Evolutionary conservation across 1,284 basidiomycete genomes (phyloP).

Genomic region (Apiotrichum gracile): DNA sequence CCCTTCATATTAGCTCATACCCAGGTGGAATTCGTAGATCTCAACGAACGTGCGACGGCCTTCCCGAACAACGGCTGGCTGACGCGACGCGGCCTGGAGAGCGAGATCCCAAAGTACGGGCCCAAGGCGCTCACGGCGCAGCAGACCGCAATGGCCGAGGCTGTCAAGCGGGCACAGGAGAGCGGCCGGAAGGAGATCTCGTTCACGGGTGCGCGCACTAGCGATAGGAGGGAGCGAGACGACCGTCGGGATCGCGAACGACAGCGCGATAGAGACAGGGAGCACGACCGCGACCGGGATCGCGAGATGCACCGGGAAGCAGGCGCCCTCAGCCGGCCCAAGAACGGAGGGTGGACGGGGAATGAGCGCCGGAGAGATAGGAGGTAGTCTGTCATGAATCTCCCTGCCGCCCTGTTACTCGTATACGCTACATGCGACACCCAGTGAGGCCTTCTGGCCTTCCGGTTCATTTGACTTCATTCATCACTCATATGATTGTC

Average conservation of each 20-base stretch:
- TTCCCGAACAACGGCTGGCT: constrained; percentile 56
- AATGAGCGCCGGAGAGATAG: background rate
- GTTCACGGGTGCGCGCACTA: constrained; percentile 47
- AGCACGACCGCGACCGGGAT: background rate
- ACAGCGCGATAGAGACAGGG: constrained; percentile 14
- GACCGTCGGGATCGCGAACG: constrained; percentile 13
- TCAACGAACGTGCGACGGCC: constrained; percentile 76
- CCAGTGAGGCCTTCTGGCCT: too few species aligned
- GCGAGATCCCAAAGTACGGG: constrained; percentile 22
- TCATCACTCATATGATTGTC: too few species aligned
- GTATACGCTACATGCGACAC: too few species aligned
- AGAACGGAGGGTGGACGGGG: background rate
- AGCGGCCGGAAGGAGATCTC: constrained; percentile 56
- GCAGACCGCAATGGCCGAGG: constrained; percentile 59
- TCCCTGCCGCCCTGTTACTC: too few species aligned
- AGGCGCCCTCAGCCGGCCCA: background rate
- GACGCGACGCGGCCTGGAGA: constrained; percentile 28
- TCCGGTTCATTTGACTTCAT: too few species aligned
- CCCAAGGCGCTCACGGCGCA: constrained; percentile 39
- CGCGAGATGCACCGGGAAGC: constrained; percentile 3
- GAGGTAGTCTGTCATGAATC: background rate
- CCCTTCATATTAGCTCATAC: background rate
- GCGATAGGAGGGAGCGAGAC: constrained; percentile 7
- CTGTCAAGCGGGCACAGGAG: constrained; percentile 52
- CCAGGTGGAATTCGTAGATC: constrained; percentile 75